phyloP scores from a whole-genome alignment of 2,329 filamentous ascomycete species.

The Geosmithia morbida region DNA sequence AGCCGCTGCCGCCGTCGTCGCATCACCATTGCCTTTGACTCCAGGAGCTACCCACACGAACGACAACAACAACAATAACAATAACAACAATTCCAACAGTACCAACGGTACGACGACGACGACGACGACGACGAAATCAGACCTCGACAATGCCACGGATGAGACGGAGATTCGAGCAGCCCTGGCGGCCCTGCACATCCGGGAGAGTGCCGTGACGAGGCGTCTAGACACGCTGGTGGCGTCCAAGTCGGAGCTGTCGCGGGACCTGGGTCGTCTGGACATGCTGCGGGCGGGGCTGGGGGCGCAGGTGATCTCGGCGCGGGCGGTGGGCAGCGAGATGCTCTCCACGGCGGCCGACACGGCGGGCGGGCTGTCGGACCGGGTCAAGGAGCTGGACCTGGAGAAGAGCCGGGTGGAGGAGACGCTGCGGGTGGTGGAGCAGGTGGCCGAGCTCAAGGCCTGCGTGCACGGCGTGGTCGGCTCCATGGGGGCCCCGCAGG shows the following conservation, averaged over 20 bases:
- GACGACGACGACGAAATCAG: conserved; percentile 6
- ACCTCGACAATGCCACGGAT: conserved; percentile 56
- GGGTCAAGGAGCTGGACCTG: conserved; percentile 75
- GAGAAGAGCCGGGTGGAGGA: conserved; percentile 87
- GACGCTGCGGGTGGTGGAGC: conserved; percentile 83
- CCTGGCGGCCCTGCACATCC: conserved; percentile 58
- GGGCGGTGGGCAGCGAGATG: conserved; percentile 80
- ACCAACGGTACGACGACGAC: conserved; percentile 2
- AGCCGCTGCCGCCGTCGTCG: conserved; percentile 6
- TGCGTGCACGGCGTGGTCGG: conserved; percentile 90
- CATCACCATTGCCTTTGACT: conserved; percentile 5
- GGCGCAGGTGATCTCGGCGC: conserved; percentile 70
- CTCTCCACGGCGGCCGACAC: conserved; percentile 75
- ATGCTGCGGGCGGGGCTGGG: conserved; percentile 78
- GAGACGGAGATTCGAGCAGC: conserved; percentile 68
- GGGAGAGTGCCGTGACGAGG: conserved; percentile 59
- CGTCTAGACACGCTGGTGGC: conserved; percentile 65
- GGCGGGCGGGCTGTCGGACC: conserved; percentile 69
- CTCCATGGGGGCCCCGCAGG: conserved; percentile 93
- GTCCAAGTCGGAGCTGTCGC: conserved; percentile 74
- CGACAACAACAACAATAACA: not conserved
- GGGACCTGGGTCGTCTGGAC: conserved; percentile 78
- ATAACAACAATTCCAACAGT: not conserved
- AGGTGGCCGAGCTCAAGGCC: conserved; percentile 91
- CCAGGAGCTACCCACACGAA: conserved; percentile 2